These are phyloP conservation scores for Rhizopus microsporus DNA, from an alignment of 371 early-diverging fungal genomes.

Conservation along the genomic window DNA sequence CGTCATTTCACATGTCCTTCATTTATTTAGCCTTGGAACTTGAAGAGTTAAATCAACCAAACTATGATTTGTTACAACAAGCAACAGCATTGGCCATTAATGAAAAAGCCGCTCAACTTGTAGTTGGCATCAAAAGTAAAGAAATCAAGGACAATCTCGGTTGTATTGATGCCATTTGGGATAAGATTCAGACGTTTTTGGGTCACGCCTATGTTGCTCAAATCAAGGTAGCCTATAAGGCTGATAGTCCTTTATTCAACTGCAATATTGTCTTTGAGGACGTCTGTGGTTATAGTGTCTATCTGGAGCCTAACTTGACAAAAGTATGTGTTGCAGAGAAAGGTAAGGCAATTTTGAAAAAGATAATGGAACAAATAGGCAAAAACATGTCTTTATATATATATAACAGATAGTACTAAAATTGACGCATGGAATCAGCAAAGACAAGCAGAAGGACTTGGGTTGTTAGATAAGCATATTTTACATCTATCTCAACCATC, in stretches of 20 bases:
- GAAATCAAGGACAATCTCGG: slow-evolving; percentile 13
- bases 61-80: slow-evolving; percentile 1
- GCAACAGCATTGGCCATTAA: slow-evolving; percentile 7
- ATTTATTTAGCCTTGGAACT: background rate
- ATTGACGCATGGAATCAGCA: slow-evolving; percentile 14
- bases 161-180: slow-evolving; percentile 31
- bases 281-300: slow-evolving; percentile 32
- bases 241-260: slow-evolving; percentile 35
- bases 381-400: background rate
- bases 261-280: slow-evolving; percentile 38
- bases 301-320: slow-evolving; percentile 20
- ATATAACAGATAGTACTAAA: slow-evolving; percentile 5
- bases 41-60: background rate
- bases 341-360: slow-evolving; percentile 11
- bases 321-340: slow-evolving; percentile 17
- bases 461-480: background rate
- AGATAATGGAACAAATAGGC: background rate
- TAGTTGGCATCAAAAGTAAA: slow-evolving; percentile 19
- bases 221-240: slow-evolving; percentile 22
- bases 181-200: slow-evolving; percentile 33
- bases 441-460: background rate
- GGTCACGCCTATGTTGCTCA: slow-evolving; percentile 39
- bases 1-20: background rate
- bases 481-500: background rate
- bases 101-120: slow-evolving; percentile 3